A percentile compares a stretch with the other conserved stretches of the same genome.
phyloP scores from a whole-genome alignment of 306 rosid genomes.

The Delonix regia region DNA sequence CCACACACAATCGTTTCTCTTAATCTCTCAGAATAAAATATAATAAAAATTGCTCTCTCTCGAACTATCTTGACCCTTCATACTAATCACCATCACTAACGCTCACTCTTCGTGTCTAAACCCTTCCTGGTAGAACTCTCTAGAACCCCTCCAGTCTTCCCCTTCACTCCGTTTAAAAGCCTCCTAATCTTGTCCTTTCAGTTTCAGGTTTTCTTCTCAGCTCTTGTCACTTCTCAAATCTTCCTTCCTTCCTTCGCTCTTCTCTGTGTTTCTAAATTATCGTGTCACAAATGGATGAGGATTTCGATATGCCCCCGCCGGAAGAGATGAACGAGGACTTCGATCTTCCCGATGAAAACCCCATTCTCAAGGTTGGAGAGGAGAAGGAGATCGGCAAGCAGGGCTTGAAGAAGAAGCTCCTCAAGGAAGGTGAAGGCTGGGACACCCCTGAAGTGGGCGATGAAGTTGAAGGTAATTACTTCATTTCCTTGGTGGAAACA shows the following conservation, averaged over 20 bases:
- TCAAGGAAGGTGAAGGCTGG: constrained; percentile 83
- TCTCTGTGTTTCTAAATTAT: background rate
- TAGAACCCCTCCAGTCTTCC: constrained; percentile 43
- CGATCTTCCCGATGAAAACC: constrained; percentile 54
- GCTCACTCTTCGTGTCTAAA: background rate
- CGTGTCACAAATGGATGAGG: constrained; percentile 58
- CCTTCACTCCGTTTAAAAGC: background rate
- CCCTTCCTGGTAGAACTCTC: constrained; percentile 52
- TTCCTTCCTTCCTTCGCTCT: background rate
- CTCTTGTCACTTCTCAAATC: background rate
- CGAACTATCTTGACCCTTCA: constrained; percentile 18
- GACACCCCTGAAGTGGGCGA: constrained; percentile 82
- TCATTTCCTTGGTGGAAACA: background rate
- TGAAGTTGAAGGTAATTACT: constrained; percentile 75
- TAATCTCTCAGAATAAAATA: no score
- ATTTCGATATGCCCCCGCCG: constrained; percentile 56
- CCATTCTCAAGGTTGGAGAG: constrained; percentile 73
- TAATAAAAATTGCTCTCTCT: background rate
- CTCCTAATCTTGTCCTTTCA: background rate
- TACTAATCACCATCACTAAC: background rate
- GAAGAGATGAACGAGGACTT: constrained; percentile 74
- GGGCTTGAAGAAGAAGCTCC: constrained; percentile 90
- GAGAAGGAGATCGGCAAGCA: constrained; percentile 85
- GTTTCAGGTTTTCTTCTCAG: background rate
- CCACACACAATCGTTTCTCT: no score